Evolutionary conservation across 345 rosid species (phyloP).

Genomic region (Eucalyptus polybractea): DNA sequence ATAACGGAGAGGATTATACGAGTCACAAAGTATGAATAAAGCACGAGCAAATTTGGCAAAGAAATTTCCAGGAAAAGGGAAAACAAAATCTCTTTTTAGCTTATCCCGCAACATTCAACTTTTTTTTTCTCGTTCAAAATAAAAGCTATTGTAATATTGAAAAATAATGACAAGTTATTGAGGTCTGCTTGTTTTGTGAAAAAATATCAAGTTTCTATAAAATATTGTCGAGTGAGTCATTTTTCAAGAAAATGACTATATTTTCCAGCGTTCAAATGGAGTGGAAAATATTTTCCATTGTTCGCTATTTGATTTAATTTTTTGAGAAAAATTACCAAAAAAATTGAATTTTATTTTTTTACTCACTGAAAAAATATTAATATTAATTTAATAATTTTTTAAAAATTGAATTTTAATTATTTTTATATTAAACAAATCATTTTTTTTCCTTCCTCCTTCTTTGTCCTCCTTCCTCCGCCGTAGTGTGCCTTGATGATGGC

Average conservation of each 20-base stretch:
- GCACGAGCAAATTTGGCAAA: neutral
- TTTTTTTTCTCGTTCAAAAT: neutral
- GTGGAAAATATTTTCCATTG: too few relatives aligned
- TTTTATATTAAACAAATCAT: too few relatives aligned
- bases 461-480: accelerated
- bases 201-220: too few relatives aligned
- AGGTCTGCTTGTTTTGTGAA: accelerated
- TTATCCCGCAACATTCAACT: neutral
- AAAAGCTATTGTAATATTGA: neutral
- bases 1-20: neutral
- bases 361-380: accelerated
- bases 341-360: too few relatives aligned
- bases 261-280: accelerated
- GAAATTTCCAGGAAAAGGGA: neutral
- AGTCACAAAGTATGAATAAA: neutral
- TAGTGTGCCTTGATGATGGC: accelerated
- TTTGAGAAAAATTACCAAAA: too few relatives aligned
- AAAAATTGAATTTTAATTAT: too few relatives aligned
- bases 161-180: neutral
- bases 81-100: neutral
- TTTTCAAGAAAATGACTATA: too few relatives aligned
- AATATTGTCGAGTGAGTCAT: too few relatives aligned
- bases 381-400: too few relatives aligned
- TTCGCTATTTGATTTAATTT: accelerated
- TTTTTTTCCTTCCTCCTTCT: too few relatives aligned